A percentile compares a stretch with the other conserved stretches of the same genome.
Conservation (phyloP, 176 grass and related monocot species). For the Bolboschoenus planiculmis region DNA sequence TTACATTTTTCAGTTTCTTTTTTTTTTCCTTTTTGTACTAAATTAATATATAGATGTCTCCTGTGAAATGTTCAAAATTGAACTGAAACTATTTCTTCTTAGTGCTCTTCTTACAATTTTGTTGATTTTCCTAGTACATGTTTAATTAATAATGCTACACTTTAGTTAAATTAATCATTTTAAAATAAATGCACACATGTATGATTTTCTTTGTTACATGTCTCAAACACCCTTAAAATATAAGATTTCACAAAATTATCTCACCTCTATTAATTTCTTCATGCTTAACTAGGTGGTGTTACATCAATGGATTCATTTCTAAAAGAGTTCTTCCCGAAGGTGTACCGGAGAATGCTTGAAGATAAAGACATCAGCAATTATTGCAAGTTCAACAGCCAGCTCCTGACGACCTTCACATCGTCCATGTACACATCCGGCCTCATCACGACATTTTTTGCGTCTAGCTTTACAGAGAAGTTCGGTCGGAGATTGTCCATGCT, state of each 20-base stretch:
- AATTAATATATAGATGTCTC: not conserved
- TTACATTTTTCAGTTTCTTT: not conserved
- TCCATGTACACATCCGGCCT: conserved; percentile 68
- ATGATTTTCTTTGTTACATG: not conserved
- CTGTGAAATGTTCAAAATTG: not conserved
- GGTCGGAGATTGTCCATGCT: conserved; percentile 50
- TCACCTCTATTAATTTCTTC: not conserved
- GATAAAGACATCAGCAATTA: conserved; percentile 62
- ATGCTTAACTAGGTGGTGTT: conserved; percentile 39
- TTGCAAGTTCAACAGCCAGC: conserved; percentile 96
- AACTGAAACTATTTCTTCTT: not conserved
- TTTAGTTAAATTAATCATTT: not conserved
- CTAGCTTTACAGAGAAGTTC: conserved; percentile 26
- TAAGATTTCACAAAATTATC: not conserved
- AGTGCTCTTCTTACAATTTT: not conserved
- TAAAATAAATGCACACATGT: not conserved
- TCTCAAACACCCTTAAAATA: not conserved
- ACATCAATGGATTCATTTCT: conserved; percentile 79
- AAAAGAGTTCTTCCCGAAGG: conserved; percentile 60
- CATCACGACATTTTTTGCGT: conserved; percentile 42
- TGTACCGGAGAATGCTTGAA: conserved; percentile 46
- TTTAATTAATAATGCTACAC: not conserved
- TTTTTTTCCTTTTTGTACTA: not conserved
- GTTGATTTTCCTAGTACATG: not conserved
- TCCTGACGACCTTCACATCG: conserved; percentile 67